These are phyloP conservation scores for Fraxinus quadrangulata DNA, from an alignment of 257 asterid genomes.

Conservation along the genomic window DNA sequence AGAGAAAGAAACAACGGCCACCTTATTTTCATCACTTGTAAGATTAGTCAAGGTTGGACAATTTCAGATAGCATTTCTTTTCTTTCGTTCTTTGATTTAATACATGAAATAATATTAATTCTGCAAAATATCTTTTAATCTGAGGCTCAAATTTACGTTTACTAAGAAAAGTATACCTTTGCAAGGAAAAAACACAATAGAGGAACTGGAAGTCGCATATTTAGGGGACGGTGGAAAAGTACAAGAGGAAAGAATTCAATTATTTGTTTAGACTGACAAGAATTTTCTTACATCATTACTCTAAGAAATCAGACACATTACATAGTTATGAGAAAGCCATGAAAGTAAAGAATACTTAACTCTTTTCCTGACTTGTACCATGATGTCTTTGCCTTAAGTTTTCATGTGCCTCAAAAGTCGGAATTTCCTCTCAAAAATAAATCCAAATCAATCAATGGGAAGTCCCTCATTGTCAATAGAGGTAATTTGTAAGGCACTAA, in stretches of 20 bases:
- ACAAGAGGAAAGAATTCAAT: background rate
- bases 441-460: background rate
- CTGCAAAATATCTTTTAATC: background rate
- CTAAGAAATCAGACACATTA: background rate
- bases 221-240: background rate
- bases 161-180: background rate
- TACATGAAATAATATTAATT: background rate
- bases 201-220: background rate
- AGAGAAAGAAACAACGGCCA: background rate
- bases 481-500: background rate
- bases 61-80: background rate
- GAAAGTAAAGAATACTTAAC: background rate
- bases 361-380: background rate
- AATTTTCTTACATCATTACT: background rate
- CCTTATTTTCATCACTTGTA: background rate
- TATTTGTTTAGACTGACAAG: conserved; percentile 1
- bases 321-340: background rate
- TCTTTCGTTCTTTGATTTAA: background rate
- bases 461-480: background rate
- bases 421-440: background rate
- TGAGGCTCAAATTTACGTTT: background rate
- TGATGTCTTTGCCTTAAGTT: background rate
- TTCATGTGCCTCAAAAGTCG: background rate
- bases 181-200: background rate
- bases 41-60: background rate